Percentiles rank a stretch among this genome's conserved stretches.
phyloP scores from a whole-genome alignment of 1,284 basidiomycete genomes.

The Butyriboletus appendiculatus region DNA sequence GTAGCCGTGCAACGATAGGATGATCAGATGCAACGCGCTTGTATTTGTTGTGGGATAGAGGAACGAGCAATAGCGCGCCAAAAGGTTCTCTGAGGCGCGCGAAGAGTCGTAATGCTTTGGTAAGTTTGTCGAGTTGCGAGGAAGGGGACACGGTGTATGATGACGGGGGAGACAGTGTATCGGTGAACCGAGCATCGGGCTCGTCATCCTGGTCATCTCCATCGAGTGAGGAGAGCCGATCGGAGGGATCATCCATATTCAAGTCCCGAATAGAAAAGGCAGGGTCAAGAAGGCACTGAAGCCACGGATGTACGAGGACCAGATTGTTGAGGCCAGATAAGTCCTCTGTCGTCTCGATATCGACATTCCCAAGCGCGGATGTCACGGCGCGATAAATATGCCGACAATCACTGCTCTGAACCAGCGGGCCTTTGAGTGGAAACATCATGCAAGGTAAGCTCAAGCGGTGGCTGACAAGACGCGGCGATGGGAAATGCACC shows the following conservation, averaged over 20 bases:
- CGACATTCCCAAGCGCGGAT: background rate
- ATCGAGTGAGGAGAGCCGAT: background rate
- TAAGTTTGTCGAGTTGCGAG: no score
- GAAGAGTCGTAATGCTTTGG: background rate
- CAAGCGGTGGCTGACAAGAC: background rate
- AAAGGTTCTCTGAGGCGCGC: conserved; percentile 2
- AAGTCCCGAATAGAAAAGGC: background rate
- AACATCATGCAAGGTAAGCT: conserved; percentile 2
- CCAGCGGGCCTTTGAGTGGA: background rate
- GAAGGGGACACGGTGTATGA: no score
- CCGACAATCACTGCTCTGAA: background rate
- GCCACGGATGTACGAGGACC: conserved; percentile 1
- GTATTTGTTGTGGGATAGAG: background rate
- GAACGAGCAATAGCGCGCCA: background rate
- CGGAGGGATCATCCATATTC: background rate
- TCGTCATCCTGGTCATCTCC: no score
- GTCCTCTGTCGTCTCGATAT: background rate
- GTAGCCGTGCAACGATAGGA: background rate
- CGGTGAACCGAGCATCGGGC: no score
- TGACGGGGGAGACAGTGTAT: no score
- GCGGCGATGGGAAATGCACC: background rate
- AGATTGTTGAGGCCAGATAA: background rate
- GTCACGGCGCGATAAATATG: background rate
- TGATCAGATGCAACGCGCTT: background rate
- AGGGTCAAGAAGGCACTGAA: background rate